Evolutionary conservation across 352 stramenopile genomes (phyloP).

Genomic region (Phytopythium litorale): DNA sequence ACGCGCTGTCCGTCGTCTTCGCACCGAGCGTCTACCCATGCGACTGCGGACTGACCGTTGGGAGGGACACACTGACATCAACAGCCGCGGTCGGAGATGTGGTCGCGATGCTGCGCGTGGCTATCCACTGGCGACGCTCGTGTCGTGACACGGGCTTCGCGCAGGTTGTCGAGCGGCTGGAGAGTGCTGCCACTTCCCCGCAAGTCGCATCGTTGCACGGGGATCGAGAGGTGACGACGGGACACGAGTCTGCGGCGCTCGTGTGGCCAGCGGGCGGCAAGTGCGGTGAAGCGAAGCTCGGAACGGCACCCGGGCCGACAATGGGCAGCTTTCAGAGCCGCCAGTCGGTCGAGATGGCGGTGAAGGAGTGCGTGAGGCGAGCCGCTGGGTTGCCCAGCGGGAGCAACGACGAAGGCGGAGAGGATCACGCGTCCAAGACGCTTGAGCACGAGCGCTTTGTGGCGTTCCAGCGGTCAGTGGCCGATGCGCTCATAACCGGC

Average conservation of each 20-base stretch:
- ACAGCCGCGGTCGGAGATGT: conserved; percentile 14
- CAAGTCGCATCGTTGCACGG: neutral
- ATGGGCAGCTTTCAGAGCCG: neutral
- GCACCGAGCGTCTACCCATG: conserved; percentile 51
- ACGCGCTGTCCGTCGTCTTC: conserved; percentile 51
- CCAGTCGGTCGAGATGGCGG: neutral
- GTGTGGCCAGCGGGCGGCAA: neutral
- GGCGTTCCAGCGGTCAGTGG: conserved; percentile 1
- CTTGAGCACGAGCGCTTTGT: conserved; percentile 2
- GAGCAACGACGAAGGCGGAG: neutral
- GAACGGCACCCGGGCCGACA: fast-evolving
- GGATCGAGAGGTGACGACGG: neutral
- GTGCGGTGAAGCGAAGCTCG: neutral
- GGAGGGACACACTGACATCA: neutral
- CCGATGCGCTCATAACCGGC: neutral
- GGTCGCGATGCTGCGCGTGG: conserved; percentile 33
- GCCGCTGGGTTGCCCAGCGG: neutral
- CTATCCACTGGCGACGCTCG: conserved; percentile 32
- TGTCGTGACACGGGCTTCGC: conserved; percentile 5
- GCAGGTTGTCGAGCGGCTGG: neutral
- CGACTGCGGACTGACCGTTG: neutral
- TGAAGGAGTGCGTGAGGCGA: conserved; percentile 2
- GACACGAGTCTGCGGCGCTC: neutral
- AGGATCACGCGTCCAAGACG: neutral
- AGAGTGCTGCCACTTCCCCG: neutral